These are phyloP conservation scores for Lentinula raphanica DNA, from an alignment of 768 basidiomycete species.

Conservation along the genomic window DNA sequence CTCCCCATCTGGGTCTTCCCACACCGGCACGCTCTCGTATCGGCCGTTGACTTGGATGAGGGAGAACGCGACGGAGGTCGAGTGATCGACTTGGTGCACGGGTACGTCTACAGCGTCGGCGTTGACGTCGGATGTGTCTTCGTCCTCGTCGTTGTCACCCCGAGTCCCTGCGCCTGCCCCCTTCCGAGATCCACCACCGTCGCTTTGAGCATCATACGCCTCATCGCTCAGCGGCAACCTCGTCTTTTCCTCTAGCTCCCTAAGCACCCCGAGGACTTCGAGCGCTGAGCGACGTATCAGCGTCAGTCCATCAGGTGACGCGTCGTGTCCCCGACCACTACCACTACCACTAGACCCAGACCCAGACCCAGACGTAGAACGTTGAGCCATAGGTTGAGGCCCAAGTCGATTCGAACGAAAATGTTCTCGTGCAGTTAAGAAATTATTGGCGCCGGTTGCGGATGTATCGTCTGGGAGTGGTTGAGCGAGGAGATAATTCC, in stretches of 20 bases:
- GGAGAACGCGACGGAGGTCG: constrained; percentile 64
- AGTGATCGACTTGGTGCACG: too few species aligned
- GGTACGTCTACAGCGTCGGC: too few species aligned
- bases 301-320: constrained; percentile 50
- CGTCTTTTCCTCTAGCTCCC: constrained; percentile 73
- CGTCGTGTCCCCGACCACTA: constrained; percentile 10
- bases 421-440: too few species aligned
- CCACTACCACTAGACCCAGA: too few species aligned
- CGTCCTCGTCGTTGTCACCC: constrained; percentile 34
- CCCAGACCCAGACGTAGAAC: too few species aligned
- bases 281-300: constrained; percentile 73
- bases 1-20: constrained; percentile 66
- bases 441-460: too few species aligned
- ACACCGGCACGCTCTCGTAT: constrained; percentile 64
- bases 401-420: constrained; percentile 51
- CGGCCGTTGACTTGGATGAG: constrained; percentile 65
- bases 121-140: constrained; percentile 59
- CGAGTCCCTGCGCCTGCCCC: constrained; percentile 25
- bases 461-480: too few species aligned
- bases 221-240: constrained; percentile 76
- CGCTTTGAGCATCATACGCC: constrained; percentile 78
- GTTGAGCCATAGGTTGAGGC: too few species aligned
- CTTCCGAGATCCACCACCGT: constrained; percentile 48
- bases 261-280: constrained; percentile 75
- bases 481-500: constrained; percentile 78